Percentiles rank a stretch among this genome's conserved stretches.
phyloP scores from a whole-genome alignment of 805 yeast genomes.

The Saturnispora bothae region DNA sequence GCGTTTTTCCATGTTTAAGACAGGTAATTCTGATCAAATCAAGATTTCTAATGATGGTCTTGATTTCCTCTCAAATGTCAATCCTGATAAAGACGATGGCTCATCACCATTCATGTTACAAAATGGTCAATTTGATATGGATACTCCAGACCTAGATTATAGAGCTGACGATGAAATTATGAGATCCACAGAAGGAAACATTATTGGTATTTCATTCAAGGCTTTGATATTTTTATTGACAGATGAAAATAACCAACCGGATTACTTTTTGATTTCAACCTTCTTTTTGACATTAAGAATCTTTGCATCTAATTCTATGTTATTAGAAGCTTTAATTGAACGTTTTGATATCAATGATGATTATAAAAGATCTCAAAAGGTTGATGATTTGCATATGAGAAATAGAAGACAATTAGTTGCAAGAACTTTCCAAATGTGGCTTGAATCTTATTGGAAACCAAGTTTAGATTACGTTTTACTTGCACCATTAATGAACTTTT shows the following conservation, averaged over 20 bases:
- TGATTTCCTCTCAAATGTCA: constrained; percentile 26
- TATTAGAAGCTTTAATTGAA: constrained; percentile 56
- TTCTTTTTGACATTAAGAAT: constrained; percentile 69
- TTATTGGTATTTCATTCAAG: constrained; percentile 63
- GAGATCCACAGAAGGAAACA: constrained; percentile 37
- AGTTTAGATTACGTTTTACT: constrained; percentile 47
- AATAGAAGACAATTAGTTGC: constrained; percentile 59
- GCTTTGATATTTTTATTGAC: constrained; percentile 58
- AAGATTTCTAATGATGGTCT: constrained; percentile 39
- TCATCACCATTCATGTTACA: constrained; percentile 22
- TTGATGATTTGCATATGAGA: constrained; percentile 28
- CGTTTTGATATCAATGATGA: constrained; percentile 47
- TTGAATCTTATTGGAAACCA: constrained; percentile 82
- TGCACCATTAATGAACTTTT: constrained; percentile 65
- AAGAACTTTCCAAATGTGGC: constrained; percentile 68
- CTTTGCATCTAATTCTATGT: constrained; percentile 55
- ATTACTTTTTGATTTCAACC: constrained; percentile 57
- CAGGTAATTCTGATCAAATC: constrained; percentile 41
- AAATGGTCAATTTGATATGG: constrained; percentile 12
- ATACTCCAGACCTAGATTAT: constrained; percentile 8
- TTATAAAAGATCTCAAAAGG: constrained; percentile 17
- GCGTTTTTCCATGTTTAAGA: constrained; percentile 40
- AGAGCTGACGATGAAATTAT: constrained; percentile 35
- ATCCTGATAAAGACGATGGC: constrained; percentile 14
- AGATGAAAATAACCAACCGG: constrained; percentile 54